A percentile compares a stretch with the other conserved stretches of the same genome.
These are phyloP conservation scores for Wickerhamomyces queroliae DNA, from an alignment of 805 yeast genomes.

Conservation along the genomic window DNA sequence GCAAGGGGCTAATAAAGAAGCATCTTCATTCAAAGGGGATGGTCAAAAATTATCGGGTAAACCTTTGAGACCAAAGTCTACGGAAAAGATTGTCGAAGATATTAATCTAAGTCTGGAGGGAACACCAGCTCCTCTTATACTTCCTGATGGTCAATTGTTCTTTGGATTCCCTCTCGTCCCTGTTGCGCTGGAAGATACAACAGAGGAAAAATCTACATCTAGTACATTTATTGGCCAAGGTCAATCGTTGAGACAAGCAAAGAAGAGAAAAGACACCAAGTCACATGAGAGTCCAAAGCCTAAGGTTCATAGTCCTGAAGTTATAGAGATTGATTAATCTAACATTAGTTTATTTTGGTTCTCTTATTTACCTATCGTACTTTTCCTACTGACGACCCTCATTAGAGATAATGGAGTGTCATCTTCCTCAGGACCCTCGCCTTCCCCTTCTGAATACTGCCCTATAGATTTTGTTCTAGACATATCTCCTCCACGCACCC, in stretches of 20 bases:
- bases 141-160: slow-evolving; percentile 84
- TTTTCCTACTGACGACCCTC: slow-evolving; percentile 27
- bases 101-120: slow-evolving; percentile 48
- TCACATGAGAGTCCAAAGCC: slow-evolving; percentile 52
- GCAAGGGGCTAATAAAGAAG: slow-evolving; percentile 30
- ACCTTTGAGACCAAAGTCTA: slow-evolving; percentile 20
- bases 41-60: slow-evolving; percentile 75
- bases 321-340: slow-evolving; percentile 61
- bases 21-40: slow-evolving; percentile 42
- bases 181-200: slow-evolving; percentile 32
- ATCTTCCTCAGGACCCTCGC: slow-evolving; percentile 18
- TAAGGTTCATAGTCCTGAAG: slow-evolving; percentile 67
- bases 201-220: slow-evolving; percentile 21
- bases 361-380: background rate
- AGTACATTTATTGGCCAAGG: slow-evolving; percentile 60
- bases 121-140: slow-evolving; percentile 61
- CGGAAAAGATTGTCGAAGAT: slow-evolving; percentile 20
- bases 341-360: background rate
- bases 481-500: slow-evolving; percentile 17
- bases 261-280: slow-evolving; percentile 60
- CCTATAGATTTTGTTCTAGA: slow-evolving; percentile 24
- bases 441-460: slow-evolving; percentile 13
- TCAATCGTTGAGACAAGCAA: slow-evolving; percentile 63
- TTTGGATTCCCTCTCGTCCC: slow-evolving; percentile 81
- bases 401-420: slow-evolving; percentile 34